Conservation (phyloP, 805 yeast genomes). For the Candida ortonii region DNA sequence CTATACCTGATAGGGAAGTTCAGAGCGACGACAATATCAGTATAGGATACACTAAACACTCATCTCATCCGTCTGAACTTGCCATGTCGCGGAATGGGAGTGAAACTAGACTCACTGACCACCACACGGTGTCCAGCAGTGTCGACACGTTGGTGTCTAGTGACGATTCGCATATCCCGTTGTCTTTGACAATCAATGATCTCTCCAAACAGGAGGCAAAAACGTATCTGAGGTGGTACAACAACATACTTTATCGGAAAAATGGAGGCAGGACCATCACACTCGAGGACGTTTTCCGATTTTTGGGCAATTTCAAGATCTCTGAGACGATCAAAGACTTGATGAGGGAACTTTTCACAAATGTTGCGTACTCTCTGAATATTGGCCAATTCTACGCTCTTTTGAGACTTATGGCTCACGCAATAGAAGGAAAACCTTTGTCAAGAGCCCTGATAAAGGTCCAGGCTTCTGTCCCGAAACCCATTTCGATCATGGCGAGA, state of each 20-base stretch:
- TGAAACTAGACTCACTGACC: conserved; percentile 4
- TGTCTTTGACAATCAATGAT: conserved; percentile 64
- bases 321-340: conserved; percentile 45
- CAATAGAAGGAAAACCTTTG: conserved; percentile 50
- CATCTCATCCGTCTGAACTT: background rate
- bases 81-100: background rate
- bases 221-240: conserved; percentile 92
- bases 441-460: conserved; percentile 48
- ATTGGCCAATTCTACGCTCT: conserved; percentile 91
- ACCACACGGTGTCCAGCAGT: conserved; percentile 23
- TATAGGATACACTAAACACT: conserved; percentile 5
- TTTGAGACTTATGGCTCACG: conserved; percentile 73
- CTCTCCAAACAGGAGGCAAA: conserved; percentile 74
- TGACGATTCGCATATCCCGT: conserved; percentile 49
- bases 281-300: conserved; percentile 73
- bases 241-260: conserved; percentile 72
- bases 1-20: conserved; percentile 15
- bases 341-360: conserved; percentile 50
- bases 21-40: conserved; percentile 24
- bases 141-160: conserved; percentile 26
- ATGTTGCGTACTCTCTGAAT: conserved; percentile 61
- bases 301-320: conserved; percentile 74
- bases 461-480: conserved; percentile 71
- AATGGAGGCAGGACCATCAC: conserved; percentile 57
- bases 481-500: conserved; percentile 70